These are phyloP conservation scores for Apiospora arundinis DNA, from an alignment of 2,329 filamentous ascomycete genomes.

Conservation along the genomic window DNA sequence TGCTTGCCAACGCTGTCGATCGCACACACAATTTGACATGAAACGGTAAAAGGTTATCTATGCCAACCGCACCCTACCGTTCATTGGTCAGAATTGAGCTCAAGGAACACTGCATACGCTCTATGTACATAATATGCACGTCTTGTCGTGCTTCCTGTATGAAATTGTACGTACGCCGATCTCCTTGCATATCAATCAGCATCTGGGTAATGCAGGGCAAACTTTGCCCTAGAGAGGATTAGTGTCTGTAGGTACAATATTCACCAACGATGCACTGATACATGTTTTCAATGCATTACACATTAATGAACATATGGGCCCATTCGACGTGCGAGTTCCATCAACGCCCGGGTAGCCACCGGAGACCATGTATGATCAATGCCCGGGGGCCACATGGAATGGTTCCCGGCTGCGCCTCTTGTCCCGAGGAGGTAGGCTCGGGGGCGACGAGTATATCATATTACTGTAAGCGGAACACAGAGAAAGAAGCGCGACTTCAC, in stretches of 20 bases:
- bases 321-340: neutral
- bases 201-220: conserved; percentile 13
- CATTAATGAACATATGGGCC: neutral
- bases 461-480: neutral
- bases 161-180: conserved; percentile 18
- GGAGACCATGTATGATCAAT: neutral
- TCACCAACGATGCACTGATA: neutral
- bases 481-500: neutral
- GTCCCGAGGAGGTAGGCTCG: neutral
- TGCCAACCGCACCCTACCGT: neutral
- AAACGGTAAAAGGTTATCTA: conserved; percentile 10
- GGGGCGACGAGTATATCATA: neutral
- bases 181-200: conserved; percentile 20
- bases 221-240: neutral
- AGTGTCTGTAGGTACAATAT: neutral
- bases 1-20: neutral
- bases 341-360: neutral
- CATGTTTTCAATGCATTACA: neutral
- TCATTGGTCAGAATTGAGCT: neutral
- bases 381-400: neutral
- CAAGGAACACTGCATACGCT: neutral
- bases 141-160: conserved; percentile 18
- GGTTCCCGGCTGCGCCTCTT: neutral
- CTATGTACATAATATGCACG: conserved; percentile 11
- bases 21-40: conserved; percentile 6